Conservation (phyloP, 345 rosid genomes). For the Citrus sp. region DNA sequence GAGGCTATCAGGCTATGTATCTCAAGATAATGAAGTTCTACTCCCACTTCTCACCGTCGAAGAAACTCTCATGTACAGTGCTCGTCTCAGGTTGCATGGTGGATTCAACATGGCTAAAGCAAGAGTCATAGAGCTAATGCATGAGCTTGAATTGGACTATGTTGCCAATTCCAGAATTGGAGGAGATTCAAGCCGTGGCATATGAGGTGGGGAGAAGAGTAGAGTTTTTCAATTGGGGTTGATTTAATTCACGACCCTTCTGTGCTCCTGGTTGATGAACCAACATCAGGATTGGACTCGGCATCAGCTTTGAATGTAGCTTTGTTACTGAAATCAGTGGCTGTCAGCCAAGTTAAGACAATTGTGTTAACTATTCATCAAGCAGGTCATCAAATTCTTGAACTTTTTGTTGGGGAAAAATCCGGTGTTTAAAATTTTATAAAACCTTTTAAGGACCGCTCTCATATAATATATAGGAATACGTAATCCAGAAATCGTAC, state of each 20-base stretch:
- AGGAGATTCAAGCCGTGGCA: constrained; percentile 15
- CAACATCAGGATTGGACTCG: constrained; percentile 32
- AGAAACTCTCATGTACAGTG: constrained; percentile 28
- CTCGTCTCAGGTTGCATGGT: constrained; percentile 26
- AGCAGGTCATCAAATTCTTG: constrained; percentile 26
- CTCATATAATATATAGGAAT: too few relatives aligned
- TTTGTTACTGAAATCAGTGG: constrained; percentile 22
- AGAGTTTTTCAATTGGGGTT: constrained; percentile 30
- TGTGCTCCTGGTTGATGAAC: constrained; percentile 31
- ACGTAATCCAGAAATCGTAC: too few relatives aligned
- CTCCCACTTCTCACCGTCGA: constrained; percentile 32
- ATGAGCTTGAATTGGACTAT: constrained; percentile 25
- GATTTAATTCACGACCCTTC: constrained; percentile 25
- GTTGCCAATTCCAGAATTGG: constrained; percentile 26
- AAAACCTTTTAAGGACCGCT: too few relatives aligned
- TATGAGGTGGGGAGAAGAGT: constrained; percentile 34
- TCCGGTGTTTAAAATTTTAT: too few relatives aligned
- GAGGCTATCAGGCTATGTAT: constrained; percentile 21
- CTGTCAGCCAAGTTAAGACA: constrained; percentile 21
- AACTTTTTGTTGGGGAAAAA: too few relatives aligned
- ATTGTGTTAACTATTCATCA: constrained; percentile 30
- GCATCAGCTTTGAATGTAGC: constrained; percentile 25
- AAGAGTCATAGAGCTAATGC: constrained; percentile 17
- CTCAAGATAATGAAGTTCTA: constrained; percentile 24
- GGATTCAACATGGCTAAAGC: constrained; percentile 6